These are phyloP conservation scores for Rhodocollybia butyracea DNA, from an alignment of 768 basidiomycete genomes.

Conservation along the genomic window DNA sequence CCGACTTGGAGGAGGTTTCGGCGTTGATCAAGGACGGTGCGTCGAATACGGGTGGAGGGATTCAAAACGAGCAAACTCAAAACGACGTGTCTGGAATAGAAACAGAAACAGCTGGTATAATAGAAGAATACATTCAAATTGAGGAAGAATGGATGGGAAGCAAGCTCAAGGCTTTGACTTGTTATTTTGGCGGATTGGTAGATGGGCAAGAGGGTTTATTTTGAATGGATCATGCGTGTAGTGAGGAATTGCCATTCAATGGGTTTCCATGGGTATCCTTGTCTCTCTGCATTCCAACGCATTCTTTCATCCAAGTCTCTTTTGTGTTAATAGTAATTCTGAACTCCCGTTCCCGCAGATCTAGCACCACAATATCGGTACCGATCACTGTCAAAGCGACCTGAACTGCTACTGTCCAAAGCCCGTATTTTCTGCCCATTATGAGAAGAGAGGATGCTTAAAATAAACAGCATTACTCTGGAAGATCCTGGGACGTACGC, in stretches of 20 bases:
- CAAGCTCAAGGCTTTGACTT: conserved; percentile 83
- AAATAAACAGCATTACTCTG: no score
- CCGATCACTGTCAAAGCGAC: no score
- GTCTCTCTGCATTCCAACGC: background rate
- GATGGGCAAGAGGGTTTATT: conserved; percentile 65
- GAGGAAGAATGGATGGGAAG: conserved; percentile 8
- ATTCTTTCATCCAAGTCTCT: no score
- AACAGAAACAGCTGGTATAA: background rate
- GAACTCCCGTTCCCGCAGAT: no score
- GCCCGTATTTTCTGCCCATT: no score
- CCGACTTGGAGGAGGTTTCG: conserved; percentile 68
- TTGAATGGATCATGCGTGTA: conserved; percentile 14
- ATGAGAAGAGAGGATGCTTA: no score
- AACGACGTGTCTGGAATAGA: no score
- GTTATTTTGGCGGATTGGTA: conserved; percentile 87
- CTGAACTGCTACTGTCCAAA: no score
- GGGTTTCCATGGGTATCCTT: background rate
- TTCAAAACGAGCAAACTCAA: no score
- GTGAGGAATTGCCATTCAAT: background rate
- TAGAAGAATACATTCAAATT: background rate
- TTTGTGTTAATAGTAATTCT: no score
- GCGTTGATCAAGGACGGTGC: conserved; percentile 31
- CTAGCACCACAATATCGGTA: no score
- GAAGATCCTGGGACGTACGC: no score
- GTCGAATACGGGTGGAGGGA: conserved; percentile 92